These are phyloP conservation scores for Gomphus sp. DNA, from an alignment of 1,284 basidiomycete genomes.

Conservation along the genomic window DNA sequence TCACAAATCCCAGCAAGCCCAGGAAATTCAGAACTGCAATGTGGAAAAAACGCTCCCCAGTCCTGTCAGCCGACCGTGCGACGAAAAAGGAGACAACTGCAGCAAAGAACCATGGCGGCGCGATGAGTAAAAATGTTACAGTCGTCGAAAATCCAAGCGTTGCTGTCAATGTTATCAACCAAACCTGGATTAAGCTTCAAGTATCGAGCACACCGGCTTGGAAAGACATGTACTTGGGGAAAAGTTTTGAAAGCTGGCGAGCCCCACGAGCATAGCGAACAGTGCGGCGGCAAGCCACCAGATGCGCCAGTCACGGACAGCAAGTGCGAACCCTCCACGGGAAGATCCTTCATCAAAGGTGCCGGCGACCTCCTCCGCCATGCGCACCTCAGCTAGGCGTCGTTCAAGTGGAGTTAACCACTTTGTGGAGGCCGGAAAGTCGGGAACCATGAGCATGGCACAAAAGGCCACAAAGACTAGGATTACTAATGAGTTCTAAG, in stretches of 20 bases:
- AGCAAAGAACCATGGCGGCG: conserved; percentile 70
- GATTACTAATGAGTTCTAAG: neutral
- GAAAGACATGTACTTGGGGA: conserved; percentile 19
- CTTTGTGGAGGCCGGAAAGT: conserved; percentile 51
- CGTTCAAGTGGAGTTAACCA: conserved; percentile 59
- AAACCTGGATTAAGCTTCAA: neutral
- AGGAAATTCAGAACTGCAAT: conserved; percentile 42
- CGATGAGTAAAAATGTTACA: conserved; percentile 60
- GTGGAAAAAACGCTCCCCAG: conserved; percentile 58
- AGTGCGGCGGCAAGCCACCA: conserved; percentile 22
- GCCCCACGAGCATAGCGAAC: conserved; percentile 17
- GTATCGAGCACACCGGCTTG: neutral
- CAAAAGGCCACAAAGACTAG: conserved; percentile 31
- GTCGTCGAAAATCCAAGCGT: conserved; percentile 62
- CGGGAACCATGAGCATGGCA: conserved; percentile 65
- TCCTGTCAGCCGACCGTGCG: conserved; percentile 33
- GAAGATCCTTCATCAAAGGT: conserved; percentile 28
- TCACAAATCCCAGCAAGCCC: conserved; percentile 64
- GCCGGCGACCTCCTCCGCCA: conserved; percentile 61
- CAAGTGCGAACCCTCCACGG: conserved; percentile 24
- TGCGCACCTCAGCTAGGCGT: conserved; percentile 56
- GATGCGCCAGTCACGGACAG: conserved; percentile 33
- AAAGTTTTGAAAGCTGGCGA: conserved; percentile 22
- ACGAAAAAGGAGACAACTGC: conserved; percentile 29
- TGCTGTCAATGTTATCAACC: conserved; percentile 32